Conservation (phyloP, 371 early-diverging fungal species). For the Sporodiniella umbellata region DNA sequence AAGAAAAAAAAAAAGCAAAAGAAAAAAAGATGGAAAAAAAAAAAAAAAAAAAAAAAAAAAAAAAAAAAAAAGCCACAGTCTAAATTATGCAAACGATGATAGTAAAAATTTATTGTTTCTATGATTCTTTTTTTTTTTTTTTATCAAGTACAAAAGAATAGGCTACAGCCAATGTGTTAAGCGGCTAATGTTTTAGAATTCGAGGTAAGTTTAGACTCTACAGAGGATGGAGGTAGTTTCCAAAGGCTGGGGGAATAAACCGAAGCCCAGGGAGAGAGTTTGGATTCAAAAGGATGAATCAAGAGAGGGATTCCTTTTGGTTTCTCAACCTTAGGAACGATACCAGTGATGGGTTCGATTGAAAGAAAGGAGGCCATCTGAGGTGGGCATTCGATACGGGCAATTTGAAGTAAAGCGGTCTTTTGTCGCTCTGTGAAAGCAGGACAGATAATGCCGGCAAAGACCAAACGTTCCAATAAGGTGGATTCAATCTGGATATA, state of each 20-base stretch:
- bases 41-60: not conserved
- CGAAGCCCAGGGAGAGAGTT: slow-evolving; percentile 17
- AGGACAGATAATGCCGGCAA: slow-evolving; percentile 66
- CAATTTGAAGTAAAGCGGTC: slow-evolving; percentile 53
- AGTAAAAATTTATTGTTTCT: too few species aligned
- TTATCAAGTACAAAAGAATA: not conserved
- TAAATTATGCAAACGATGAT: not conserved
- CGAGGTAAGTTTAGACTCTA: not conserved
- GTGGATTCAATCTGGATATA: slow-evolving; percentile 61
- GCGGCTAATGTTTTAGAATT: not conserved
- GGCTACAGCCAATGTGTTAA: not conserved
- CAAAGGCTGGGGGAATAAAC: not conserved
- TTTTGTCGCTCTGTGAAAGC: slow-evolving; percentile 78
- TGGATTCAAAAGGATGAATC: not conserved
- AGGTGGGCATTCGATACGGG: slow-evolving; percentile 16
- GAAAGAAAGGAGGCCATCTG: slow-evolving; percentile 7
- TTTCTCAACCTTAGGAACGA: too few species aligned
- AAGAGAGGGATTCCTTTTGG: slow-evolving; percentile 7
- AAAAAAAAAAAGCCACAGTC: not conserved
- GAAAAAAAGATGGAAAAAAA: not conserved
- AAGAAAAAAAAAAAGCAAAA: not conserved
- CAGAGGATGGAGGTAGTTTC: not conserved
- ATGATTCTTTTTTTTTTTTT: not conserved
- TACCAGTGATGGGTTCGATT: not conserved
- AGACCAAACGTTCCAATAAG: slow-evolving; percentile 55